Percentiles rank a stretch among this genome's conserved stretches.
These are phyloP conservation scores for Durusdinium trenchii DNA, from an alignment of 73 alveolate species.

Conservation along the genomic window DNA sequence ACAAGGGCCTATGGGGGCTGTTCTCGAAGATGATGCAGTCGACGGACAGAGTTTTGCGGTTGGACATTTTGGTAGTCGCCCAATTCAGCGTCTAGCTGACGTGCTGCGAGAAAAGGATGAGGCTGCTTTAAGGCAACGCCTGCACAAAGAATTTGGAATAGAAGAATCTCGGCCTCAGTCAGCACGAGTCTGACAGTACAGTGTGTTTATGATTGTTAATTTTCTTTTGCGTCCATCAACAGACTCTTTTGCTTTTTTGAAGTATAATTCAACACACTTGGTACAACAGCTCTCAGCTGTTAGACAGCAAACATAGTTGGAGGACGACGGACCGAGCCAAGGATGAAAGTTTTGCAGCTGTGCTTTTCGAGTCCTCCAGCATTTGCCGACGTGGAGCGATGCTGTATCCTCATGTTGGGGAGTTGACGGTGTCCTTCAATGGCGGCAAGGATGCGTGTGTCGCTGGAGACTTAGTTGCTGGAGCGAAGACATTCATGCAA, in stretches of 20 bases:
- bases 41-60: slow-evolving; percentile 49
- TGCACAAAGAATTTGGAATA: slow-evolving; percentile 51
- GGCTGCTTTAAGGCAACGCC: slow-evolving; percentile 22
- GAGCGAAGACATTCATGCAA: slow-evolving; percentile 19
- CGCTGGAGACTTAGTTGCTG: slow-evolving; percentile 15
- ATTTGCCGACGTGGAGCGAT: slow-evolving; percentile 59
- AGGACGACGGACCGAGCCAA: not conserved
- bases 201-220: not conserved
- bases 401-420: slow-evolving; percentile 47
- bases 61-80: slow-evolving; percentile 50
- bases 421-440: slow-evolving; percentile 70
- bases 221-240: too few species aligned
- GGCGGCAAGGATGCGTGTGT: slow-evolving; percentile 91
- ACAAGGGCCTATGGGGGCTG: not conserved
- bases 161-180: slow-evolving; percentile 10
- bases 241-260: not conserved
- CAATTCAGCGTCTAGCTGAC: slow-evolving; percentile 37
- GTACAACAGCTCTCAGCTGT: not conserved
- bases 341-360: slow-evolving; percentile 71
- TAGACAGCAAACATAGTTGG: not conserved
- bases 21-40: slow-evolving; percentile 1
- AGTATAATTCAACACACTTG: too few species aligned
- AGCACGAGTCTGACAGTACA: not conserved
- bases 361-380: slow-evolving; percentile 41
- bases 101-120: slow-evolving; percentile 69